Base-by-base conservation (phyloP, 1,284 basidiomycete species). In the Cryptococcus deneoformans region DNA sequence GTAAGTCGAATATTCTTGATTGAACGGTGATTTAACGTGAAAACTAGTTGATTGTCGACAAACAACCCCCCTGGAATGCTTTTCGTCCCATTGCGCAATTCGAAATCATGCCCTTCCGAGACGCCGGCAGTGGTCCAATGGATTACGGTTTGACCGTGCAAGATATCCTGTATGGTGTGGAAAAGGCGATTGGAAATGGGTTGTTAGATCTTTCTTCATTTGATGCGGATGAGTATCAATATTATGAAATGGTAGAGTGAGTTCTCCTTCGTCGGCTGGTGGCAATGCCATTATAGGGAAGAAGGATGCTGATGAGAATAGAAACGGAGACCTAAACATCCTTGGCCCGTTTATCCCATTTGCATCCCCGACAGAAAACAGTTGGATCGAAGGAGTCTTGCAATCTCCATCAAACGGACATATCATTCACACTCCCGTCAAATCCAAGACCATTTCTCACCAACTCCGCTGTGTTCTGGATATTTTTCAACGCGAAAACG, bases 241-340 rank as follows among this genome's bases (percentile, higher is more conserved):
- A 84, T 73, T 97, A 93, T 72, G 95, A 96, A 77, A 92, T 91
- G 72, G 91, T 94, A 38, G 88, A 92, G 79, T 73, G 46, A 59
- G 73, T 62, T 9, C 8, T 47, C 5, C 8, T 9, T 34, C 37
- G 16, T 29, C 29, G 29, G 3, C 29, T 29, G 29, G 29, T 5
- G 29, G 5, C 29, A 29, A 29, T 29, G 3, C 5, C 29, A 29
- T 29, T 29, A 24, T n/a, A 24, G n/a, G 14, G n/a, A 3, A 45
- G n/a, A 43, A n/a, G 14, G 1, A 11, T 12, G 20, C 20, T n/a
- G 44, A 6, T 46, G 35, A 42, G 10, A 3, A 5, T 54, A 79
- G 79, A 45, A 93, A 96, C 70, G 96, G 96, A 5, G 96, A 99
- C 76, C 94, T 95, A 87, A 99, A 99, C 73, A 92, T 97, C 76